Evolutionary conservation across 106 monocot genomes (phyloP), one percentile per base, ranked within the genome.

Genomic region (Dendrobium nobile): DNA sequence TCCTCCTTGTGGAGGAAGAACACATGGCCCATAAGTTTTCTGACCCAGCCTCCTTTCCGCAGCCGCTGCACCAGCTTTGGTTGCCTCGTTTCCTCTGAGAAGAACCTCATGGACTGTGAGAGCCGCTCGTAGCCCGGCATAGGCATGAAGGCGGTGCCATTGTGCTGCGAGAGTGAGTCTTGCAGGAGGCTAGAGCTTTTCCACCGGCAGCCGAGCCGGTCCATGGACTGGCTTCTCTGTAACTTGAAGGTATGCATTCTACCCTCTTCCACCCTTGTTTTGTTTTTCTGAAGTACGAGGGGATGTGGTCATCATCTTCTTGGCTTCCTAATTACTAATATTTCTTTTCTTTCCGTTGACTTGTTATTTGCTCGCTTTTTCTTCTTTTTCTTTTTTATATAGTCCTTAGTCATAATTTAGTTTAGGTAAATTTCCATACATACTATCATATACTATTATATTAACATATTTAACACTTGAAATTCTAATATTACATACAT

Each of bases 91-190:
- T 72, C 72, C 15, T 72, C 72, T 4, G 72, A 72, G 72, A 72
- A 33, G 37, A 73, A 7, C 37, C 84, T 84, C 84, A 75, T 75
- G 47, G 79, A 79, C 65, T 75, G 75, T 2, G 84, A 75, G 4
- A 84, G n/a, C 65, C 77, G 54, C 40, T 78, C 40, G 77, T 85
- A 85, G 81, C 77, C 18, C 18, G 76, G 16, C 19, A 31, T 0
- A 4, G 70, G 17, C 20, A 41, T 20, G 5, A 10, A 51, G 27
- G 56, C 43, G 27, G 56, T 27, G 47, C 51, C 51, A 2, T 51
- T 13, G 51, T 51, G 10, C 11, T 45, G 18, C 0, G 79, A 74
- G n/a, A 84, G 65, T 6, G 84, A 64, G 45, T 85, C 81, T 0
- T 72, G 40, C 41, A 81, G 41, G 47, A 81, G 41, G 13, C 77